Conservation (phyloP, 768 basidiomycete genomes). For the Cyclocybe aegerita region DNA sequence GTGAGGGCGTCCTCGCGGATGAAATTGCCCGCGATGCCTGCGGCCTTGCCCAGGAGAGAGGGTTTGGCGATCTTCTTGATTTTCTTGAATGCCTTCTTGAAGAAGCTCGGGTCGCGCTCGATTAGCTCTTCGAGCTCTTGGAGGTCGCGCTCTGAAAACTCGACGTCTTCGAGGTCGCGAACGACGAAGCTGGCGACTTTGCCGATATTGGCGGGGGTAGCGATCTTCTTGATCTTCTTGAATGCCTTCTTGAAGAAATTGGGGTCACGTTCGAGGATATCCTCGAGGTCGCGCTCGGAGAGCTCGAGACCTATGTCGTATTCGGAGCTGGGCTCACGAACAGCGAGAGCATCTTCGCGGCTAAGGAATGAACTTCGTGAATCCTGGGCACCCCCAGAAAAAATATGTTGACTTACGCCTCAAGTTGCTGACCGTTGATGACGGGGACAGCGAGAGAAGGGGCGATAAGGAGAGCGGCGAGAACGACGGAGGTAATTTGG, state of each 20-base stretch:
- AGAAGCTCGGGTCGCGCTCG: background rate
- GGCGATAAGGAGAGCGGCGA: constrained; percentile 6
- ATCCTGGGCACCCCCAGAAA: background rate
- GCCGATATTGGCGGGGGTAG: background rate
- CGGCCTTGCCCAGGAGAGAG: background rate
- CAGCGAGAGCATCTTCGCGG: constrained; percentile 2
- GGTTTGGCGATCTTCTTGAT: background rate
- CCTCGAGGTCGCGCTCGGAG: too few species aligned
- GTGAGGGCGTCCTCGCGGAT: background rate
- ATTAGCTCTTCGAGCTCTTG: background rate
- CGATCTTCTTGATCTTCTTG: constrained; percentile 9
- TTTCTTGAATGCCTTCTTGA: background rate
- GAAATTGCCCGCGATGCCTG: background rate
- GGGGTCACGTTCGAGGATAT: constrained; percentile 3
- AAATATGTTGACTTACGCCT: constrained; percentile 1
- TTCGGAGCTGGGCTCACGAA: background rate
- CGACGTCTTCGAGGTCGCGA: background rate
- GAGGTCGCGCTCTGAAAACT: constrained; percentile 1
- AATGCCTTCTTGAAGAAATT: constrained; percentile 5
- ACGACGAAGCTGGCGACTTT: constrained; percentile 5
- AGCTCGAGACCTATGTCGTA: too few species aligned
- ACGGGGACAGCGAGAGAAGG: constrained; percentile 9
- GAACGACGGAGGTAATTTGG: constrained; percentile 1
- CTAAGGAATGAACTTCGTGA: background rate
- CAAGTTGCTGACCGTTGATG: background rate